Evolutionary conservation across 129 eudicot species (phyloP), one percentile per base, ranked within the genome.

Genomic region (Scalesia atractyloides): DNA sequence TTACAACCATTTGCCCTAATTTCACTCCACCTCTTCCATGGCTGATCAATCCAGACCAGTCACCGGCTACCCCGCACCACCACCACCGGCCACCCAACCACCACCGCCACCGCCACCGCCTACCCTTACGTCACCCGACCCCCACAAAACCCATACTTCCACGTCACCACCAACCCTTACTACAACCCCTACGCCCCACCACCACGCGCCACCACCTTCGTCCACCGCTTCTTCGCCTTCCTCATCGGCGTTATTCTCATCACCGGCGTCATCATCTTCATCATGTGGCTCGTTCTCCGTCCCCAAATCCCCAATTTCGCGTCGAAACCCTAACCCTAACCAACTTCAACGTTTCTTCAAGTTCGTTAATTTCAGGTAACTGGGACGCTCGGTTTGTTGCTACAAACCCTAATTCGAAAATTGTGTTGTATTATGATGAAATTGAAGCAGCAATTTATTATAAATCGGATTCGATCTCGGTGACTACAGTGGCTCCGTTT

Each of bases 221-320:
- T 87, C 84, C 95, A 91, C 85, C 90, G 96, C 50, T 56, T 93
- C 75, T 76, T 87, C 74, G 84, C 87, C 63, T 65, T 86, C 34
- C 48, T 89, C 6, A 81, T 93, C 73, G 87, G 79, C 9, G 64
- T 68, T 41, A 22, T 93, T 14, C 58, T 93, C 72, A 77, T 87
- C 85, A 64, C 81, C 81, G 92, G 92, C 34, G 84, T 86, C 43
- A 41, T 87, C 51, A 33, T 84, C 61, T 82, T 93, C 87, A 87
- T 89, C 72, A 75, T 86, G 19, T 93, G 95, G 95, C 87, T 93
- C 5, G 64, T 93, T 33, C 92, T 93, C 82, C 95, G 97, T 19
- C 98, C 98, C 2, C 87, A 84, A 30, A 74, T 93, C 68, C 98
- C 9, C 70, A 83, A 62, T 87, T 93, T 80, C 87, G 86, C 10